Evolutionary conservation across 1,284 basidiomycete species (phyloP).

Genomic region (Austroboletus olivaceoglutinosus): DNA sequence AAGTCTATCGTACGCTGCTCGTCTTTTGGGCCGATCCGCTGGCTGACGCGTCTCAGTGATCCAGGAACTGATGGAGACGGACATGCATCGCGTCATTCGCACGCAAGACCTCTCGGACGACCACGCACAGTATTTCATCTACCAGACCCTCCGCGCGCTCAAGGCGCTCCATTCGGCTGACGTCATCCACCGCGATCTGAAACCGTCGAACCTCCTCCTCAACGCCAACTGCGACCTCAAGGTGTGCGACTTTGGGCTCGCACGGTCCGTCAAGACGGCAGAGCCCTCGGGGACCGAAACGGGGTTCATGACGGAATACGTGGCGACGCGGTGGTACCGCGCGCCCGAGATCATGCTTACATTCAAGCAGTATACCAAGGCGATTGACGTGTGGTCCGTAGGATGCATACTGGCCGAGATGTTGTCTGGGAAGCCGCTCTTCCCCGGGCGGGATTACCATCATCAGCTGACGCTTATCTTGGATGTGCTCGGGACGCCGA

Average conservation of each 20-base stretch:
- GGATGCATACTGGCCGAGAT: slow-evolving; percentile 98
- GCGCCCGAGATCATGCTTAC: slow-evolving; percentile 97
- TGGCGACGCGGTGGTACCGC: slow-evolving; percentile 91
- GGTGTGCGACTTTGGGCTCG: slow-evolving; percentile 91
- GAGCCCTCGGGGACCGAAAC: slow-evolving; percentile 80
- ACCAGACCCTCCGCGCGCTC: slow-evolving; percentile 88
- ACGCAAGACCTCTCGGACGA: slow-evolving; percentile 83
- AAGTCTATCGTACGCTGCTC: slow-evolving; percentile 73
- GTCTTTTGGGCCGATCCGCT: neutral
- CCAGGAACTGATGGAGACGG: slow-evolving; percentile 75
- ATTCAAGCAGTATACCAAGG: slow-evolving; percentile 95
- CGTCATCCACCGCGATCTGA: slow-evolving; percentile 94
- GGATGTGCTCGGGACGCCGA: slow-evolving; percentile 90
- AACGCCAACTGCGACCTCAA: slow-evolving; percentile 97
- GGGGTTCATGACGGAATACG: slow-evolving; percentile 95
- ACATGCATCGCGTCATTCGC: slow-evolving; percentile 71
- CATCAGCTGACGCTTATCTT: slow-evolving; percentile 91
- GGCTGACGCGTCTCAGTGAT: slow-evolving; percentile 48
- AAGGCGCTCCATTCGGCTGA: slow-evolving; percentile 94
- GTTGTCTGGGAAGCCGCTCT: slow-evolving; percentile 90
- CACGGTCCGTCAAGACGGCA: slow-evolving; percentile 82
- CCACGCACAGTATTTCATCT: slow-evolving; percentile 77
- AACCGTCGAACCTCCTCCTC: slow-evolving; percentile 92
- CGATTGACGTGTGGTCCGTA: slow-evolving; percentile 94
- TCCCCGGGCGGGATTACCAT: slow-evolving; percentile 96